Evolutionary conservation across 768 basidiomycete species (phyloP).

Genomic region (Boletellus emodensis): DNA sequence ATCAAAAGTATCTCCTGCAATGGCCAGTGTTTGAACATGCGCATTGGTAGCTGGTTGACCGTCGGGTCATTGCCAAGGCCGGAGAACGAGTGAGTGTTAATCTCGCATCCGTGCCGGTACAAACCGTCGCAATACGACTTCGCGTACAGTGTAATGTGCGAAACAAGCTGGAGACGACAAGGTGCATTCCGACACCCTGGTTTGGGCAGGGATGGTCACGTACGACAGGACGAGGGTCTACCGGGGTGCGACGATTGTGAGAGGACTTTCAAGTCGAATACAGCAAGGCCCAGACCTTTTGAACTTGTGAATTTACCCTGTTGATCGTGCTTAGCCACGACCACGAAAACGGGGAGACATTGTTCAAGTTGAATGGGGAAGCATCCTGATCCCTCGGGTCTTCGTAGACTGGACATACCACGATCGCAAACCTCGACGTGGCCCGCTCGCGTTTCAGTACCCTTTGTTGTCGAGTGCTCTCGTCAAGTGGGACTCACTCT

Average conservation of each 20-base stretch:
- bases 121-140: conserved; percentile 81
- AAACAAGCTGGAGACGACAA: conserved; percentile 73
- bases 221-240: conserved; percentile 90
- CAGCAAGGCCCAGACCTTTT: conserved; percentile 69
- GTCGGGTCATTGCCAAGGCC: background rate
- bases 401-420: conserved; percentile 90
- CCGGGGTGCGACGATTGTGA: conserved; percentile 1
- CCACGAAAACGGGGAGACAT: conserved; percentile 78
- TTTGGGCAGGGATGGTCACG: conserved; percentile 84
- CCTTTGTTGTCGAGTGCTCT: background rate
- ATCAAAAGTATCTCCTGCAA: conserved; percentile 2
- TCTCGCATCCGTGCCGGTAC: conserved; percentile 92
- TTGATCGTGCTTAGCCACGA: conserved; percentile 96
- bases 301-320: conserved; percentile 93
- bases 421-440: conserved; percentile 71
- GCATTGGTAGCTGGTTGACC: background rate
- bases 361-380: conserved; percentile 63
- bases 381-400: conserved; percentile 65
- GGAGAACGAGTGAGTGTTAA: conserved; percentile 28
- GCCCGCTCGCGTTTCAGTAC: background rate
- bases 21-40: background rate
- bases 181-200: conserved; percentile 46
- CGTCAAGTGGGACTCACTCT: conserved; percentile 55
- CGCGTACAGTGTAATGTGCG: conserved; percentile 72
- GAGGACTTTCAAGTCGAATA: background rate